phyloP scores from a whole-genome alignment of 345 rosid genomes.

The Litchi chinensis region DNA sequence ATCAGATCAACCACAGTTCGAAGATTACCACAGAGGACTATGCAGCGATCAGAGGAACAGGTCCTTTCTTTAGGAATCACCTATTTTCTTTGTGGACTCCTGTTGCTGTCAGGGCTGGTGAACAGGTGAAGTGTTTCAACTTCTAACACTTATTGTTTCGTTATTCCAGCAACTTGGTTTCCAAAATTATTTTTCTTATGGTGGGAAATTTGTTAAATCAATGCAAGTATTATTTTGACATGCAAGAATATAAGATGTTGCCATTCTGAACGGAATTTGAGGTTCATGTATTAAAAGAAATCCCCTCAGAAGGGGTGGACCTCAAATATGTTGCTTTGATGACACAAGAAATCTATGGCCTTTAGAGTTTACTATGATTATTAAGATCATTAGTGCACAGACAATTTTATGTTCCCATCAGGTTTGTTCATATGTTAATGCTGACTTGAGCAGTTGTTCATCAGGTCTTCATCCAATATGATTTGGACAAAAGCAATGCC shows the following conservation, averaged over 20 bases:
- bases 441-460: conserved; percentile 22
- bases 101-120: conserved; percentile 77
- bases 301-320: neutral
- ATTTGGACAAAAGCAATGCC: conserved; percentile 79
- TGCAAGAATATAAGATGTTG: too few species aligned
- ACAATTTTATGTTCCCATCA: conserved; percentile 10
- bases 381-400: neutral
- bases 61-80: conserved; percentile 83
- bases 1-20: conserved; percentile 86
- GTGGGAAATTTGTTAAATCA: neutral
- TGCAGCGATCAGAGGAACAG: conserved; percentile 95
- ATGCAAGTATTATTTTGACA: too few species aligned
- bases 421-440: conserved; percentile 9
- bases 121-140: conserved; percentile 59
- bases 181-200: neutral
- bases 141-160: conserved; percentile 18
- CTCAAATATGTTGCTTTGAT: neutral
- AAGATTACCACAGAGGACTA: conserved; percentile 67
- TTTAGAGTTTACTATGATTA: neutral
- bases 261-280: neutral
- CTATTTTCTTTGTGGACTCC: conserved; percentile 84
- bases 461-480: conserved; percentile 86
- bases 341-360: neutral
- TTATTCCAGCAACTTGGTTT: neutral
- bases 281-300: neutral